Base-by-base conservation (phyloP, 2,329 filamentous ascomycete species). In the Claviceps digitariae region DNA sequence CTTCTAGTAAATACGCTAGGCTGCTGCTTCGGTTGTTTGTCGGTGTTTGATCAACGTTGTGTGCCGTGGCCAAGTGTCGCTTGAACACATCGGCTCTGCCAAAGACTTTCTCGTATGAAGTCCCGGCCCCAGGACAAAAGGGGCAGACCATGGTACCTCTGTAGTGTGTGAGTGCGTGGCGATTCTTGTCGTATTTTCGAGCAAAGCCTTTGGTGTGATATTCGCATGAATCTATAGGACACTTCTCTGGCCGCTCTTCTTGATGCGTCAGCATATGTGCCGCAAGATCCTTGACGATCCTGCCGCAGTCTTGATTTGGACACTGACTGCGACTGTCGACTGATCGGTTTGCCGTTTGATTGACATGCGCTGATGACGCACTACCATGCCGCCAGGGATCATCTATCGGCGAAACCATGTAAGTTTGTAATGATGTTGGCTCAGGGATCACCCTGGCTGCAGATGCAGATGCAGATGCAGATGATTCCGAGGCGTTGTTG, bases 61-160 rank as follows among this genome's bases (percentile, higher is more conserved):
- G 93, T 0, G 95, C 87, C 0, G 89, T 87, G 13, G 90, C 95
- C 51, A 98, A 74, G 67, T 98, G 93, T 50, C 91, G 79, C 75
- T 97, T 97, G 76, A 97, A 97, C 43, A 97, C 90, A 63, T 98
- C 93, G 40, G 91, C 90, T 51, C 93, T 81, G 71, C 95, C 96
- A 70, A 98, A 97, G 58, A 87, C 89, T 74, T 96, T 96, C 68
- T 96, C 91, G 6, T 86, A 87, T 1, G 88, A 81, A 3, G 88
- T 90, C 6, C 90, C 90, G 21, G 84, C 86, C 4, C 90, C 89
- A 0, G 90, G 89, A 60, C 93, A 97, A 69, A 97, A 97, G 5
- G 90, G 90, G 63, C 93, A 98, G 8, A 95, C 86, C 90, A 97
- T 96, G 15, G 89, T 96, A 9, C 91, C 91, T 68, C 95, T 95